Base-by-base conservation (phyloP, 768 basidiomycete genomes). In the Hygrocybe coccinea region DNA sequence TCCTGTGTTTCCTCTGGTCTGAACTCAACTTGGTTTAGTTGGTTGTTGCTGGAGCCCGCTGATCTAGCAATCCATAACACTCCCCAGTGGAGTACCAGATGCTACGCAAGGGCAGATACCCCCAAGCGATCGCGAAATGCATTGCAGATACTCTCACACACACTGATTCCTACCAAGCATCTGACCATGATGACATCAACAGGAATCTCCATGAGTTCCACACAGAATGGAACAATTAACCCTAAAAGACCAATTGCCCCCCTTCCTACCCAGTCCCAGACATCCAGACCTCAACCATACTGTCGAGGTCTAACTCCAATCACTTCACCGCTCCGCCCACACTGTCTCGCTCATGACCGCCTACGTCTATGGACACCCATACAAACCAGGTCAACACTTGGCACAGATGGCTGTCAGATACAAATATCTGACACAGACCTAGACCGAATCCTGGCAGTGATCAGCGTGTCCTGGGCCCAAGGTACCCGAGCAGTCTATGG, bases 401-500 rank as follows among this genome's bases (percentile, higher is more conserved):
- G 25, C 6, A 37, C 25, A 19, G 10, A 37, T 43, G 8, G 21
- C 17, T 36, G 7, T 0, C 39, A 55, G 8, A 49, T 62, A 17
- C 51, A 52, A 8, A 35, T 67, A 1, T 46, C 64, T 0, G 60
- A 64, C 0, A 49, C 25, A 1, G 68, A 74, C 21, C 15, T 68
- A 1, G 33, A 58, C 0, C 58, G 63, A 0, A 67, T 78, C 5
- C 44, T 57, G 0, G 48, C 56, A 0, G 67, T 74, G 0, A 60
- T 74, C 5, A 39, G 38, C 1, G 36, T 47, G 0, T 65, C 67
- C 0, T 77, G 69, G 69, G 66, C 63, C 0, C 57, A 64, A 1
- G 50, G 58, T 6, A 79, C 76, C 0, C 48, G 57, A 2, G 66
- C 67, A 15, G 62, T 68, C 0, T 79, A 81, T 52, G 72, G 73